A percentile compares a stretch with the other conserved stretches of the same genome.
These are phyloP conservation scores for Pachyrhizus erosus DNA, from an alignment of 306 rosid species.

Conservation along the genomic window DNA sequence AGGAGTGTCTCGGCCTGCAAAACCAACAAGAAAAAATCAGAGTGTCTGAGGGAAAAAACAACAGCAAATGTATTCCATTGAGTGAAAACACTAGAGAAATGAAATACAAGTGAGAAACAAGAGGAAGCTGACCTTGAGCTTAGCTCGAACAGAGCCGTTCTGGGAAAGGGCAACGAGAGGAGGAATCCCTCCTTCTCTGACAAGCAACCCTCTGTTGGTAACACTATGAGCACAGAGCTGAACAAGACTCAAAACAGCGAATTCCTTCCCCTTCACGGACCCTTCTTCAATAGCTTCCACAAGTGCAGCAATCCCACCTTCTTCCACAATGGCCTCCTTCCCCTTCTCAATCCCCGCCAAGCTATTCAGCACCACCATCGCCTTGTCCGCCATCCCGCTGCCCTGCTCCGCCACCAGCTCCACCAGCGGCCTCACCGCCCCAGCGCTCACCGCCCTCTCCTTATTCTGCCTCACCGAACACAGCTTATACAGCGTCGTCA, in stretches of 20 bases:
- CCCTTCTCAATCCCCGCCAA: constrained; percentile 72
- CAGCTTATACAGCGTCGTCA: constrained; percentile 82
- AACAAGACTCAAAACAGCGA: constrained; percentile 70
- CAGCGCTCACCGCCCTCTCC: constrained; percentile 82
- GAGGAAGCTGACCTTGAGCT: constrained; percentile 65
- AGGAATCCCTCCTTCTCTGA: constrained; percentile 86
- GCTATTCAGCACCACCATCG: constrained; percentile 84
- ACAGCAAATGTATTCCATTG: too few relatives aligned
- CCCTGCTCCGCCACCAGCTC: constrained; percentile 81
- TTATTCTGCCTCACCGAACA: constrained; percentile 74
- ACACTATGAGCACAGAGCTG: constrained; percentile 68
- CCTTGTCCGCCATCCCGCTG: constrained; percentile 77
- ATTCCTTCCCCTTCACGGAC: constrained; percentile 75
- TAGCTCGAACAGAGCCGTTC: constrained; percentile 69
- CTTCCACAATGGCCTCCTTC: constrained; percentile 71
- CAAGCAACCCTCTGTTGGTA: constrained; percentile 73
- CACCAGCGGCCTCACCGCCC: constrained; percentile 81
- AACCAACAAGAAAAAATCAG: constrained; percentile 3
- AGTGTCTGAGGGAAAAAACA: too few relatives aligned
- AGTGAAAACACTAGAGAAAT: too few relatives aligned
- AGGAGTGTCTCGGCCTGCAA: constrained; percentile 88
- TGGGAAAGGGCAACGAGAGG: constrained; percentile 88
- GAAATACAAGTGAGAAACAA: too few relatives aligned
- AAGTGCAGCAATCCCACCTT: constrained; percentile 78
- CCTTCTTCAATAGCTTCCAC: constrained; percentile 90